Percentiles rank a stretch among this genome's conserved stretches.
Evolutionary conservation across 306 rosid species (phyloP).

Genomic region (Erythrophleum fordii): DNA sequence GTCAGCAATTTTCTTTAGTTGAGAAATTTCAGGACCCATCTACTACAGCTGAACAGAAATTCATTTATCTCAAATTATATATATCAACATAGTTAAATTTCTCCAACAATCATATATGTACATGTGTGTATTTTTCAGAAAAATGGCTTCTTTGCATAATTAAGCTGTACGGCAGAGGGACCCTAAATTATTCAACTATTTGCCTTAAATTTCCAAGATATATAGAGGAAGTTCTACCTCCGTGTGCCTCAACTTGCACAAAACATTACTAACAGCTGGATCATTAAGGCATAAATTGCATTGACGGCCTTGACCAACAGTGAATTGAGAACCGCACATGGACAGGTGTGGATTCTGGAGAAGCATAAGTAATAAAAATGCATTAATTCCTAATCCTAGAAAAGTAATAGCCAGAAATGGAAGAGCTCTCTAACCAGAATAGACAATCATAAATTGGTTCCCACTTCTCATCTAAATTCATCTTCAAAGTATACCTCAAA

Average conservation of each 20-base stretch:
- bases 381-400: conserved; percentile 42
- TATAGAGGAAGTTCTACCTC: conserved; percentile 58
- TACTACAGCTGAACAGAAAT: conserved; percentile 2
- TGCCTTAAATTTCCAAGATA: conserved; percentile 29
- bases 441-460: conserved; percentile 27
- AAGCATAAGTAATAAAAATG: conserved; percentile 43
- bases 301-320: conserved; percentile 80
- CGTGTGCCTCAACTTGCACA: conserved; percentile 80
- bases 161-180: conserved; percentile 19
- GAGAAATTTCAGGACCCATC: conserved; percentile 3
- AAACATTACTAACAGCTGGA: conserved; percentile 58
- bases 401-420: conserved; percentile 24
- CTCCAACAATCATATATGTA: background rate
- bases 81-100: background rate
- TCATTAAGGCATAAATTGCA: conserved; percentile 82
- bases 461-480: conserved; percentile 20
- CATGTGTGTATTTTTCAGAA: background rate
- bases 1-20: conserved; percentile 20
- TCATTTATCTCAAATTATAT: background rate
- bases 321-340: conserved; percentile 61
- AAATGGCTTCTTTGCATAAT: conserved; percentile 3
- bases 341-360: conserved; percentile 76
- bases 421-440: conserved; percentile 19
- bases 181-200: conserved; percentile 5
- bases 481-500: background rate